A percentile compares a stretch with the other conserved stretches of the same genome.
These are phyloP conservation scores for Penicillium daleae DNA, from an alignment of 495 filamentous ascomycete species.

Conservation along the genomic window DNA sequence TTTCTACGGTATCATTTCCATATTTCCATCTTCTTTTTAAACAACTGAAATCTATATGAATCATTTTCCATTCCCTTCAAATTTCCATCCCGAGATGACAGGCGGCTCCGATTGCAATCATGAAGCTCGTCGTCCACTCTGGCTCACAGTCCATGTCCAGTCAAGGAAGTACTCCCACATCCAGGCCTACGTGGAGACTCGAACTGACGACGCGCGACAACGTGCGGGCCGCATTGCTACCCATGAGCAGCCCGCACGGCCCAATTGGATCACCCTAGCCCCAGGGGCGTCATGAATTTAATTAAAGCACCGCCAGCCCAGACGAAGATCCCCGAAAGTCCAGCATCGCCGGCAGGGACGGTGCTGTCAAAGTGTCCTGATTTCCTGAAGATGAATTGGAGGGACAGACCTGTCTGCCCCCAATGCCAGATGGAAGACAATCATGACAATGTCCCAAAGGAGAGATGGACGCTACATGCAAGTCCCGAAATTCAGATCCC, in stretches of 20 bases:
- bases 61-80: neutral
- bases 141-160: no score
- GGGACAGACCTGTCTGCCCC: no score
- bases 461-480: neutral
- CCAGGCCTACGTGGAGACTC: conserved; percentile 15
- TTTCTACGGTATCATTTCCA: no score
- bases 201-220: conserved; percentile 19
- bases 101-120: neutral
- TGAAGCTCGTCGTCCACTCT: neutral
- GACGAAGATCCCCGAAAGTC: conserved; percentile 2
- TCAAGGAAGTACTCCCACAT: neutral
- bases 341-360: no score
- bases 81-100: neutral
- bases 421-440: no score
- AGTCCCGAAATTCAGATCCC: conserved; percentile 7
- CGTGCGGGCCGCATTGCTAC: conserved; percentile 21
- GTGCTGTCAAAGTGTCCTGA: neutral
- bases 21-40: no score
- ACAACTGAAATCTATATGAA: no score
- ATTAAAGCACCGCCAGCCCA: conserved; percentile 1
- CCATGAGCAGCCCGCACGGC: conserved; percentile 15
- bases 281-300: conserved; percentile 12
- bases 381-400: no score
- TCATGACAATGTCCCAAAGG: no score
- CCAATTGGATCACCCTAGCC: conserved; percentile 21